Evolutionary conservation across 169 alveolate species (phyloP), one percentile per base, ranked within the genome.

Genomic region (Plasmodium gonderi): DNA sequence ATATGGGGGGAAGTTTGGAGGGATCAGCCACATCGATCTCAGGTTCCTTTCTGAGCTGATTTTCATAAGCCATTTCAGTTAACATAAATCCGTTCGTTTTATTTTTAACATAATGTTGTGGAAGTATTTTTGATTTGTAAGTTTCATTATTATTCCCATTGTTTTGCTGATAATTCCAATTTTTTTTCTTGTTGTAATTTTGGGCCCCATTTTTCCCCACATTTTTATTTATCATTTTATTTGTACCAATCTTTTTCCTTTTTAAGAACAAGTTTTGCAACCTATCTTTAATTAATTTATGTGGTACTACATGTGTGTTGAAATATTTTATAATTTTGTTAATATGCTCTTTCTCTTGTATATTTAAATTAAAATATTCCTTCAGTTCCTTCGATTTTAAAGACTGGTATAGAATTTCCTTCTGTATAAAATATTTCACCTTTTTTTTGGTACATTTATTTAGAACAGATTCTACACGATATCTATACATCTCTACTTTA

Each of bases 1-100:
- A 83, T 38, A 83, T 26, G 8, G 92, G 60, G n/a, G 92, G 92
- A 17, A 83, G 64, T 64, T 69, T 83, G 60, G 83, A 33, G 5
- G 92, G 92, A 36, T 83, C 92, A n/a, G 92, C 82, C n/a, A 83
- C 92, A 40, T 83, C 92, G 8, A 29, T 14, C 20, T 83, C 65
- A 9, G 92, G 92, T 83, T 83, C 92, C 60, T 83, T 83, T 14
- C 29, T 68, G n/a, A 83, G 65, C 60, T 83, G 92, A 33, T 74
- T 69, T 60, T 83, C 68, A 72, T 83, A 83, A 12, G 83, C 92
- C 33, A 40, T 38, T 47, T 83, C 79, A 3, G 92, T 83, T 23
- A 83, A 38, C 20, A 74, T 45, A 42, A 83, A 72, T 1, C 92
- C 92, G 12, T 12, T 33, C 26, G 42, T 83, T 33, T 69, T 69